Base-by-base conservation (phyloP, 257 asterid species). In the Salvia splendens region DNA sequence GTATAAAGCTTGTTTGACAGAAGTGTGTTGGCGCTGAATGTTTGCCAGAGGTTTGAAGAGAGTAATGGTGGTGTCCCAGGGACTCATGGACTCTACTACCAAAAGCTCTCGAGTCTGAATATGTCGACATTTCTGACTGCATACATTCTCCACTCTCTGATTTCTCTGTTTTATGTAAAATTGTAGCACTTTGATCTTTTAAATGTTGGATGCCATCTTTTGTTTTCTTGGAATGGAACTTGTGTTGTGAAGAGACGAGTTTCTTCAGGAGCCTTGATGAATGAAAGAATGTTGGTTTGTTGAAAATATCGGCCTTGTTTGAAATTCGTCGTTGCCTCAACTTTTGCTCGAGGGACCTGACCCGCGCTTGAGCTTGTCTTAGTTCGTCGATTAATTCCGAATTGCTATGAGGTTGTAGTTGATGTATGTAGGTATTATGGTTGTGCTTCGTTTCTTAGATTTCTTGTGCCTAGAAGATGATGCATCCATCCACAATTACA, bases 391-490 rank as follows among this genome's bases (percentile, higher is more conserved):
- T 42, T 6, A 76, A 32, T 56, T 78, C 75, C 41, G 46, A 17
- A 69, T 54, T 12, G 17, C 54, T 64, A 17, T 68, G 74, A 0
- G 52, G 12, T 73, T 55, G 75, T 47, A 12, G 66, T 61, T 69
- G 52, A 14, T 48, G 56, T 32, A 17, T 58, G 47, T 51, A 28
- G 64, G 8, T 58, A 48, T 42, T 54, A 28, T 61, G 20, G 63
- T 51, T 52, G 49, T 77, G 79, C 51, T 75, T 78, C 87, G 78
- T 75, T 79, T 83, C 78, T 85, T 83, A 53, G 75, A 73, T 70
- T 83, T 79, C 69, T 82, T 81, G 63, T 86, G 89, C 92, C 92
- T n/a, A n/a, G n/a, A n/a, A n/a, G n/a, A n/a, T n/a, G n/a, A n/a
- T n/a, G n/a, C n/a, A n/a, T n/a, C n/a, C n/a, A n/a, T n/a, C n/a